Conservation (phyloP, 805 yeast species). For the Cyberlindnera saturnus region DNA sequence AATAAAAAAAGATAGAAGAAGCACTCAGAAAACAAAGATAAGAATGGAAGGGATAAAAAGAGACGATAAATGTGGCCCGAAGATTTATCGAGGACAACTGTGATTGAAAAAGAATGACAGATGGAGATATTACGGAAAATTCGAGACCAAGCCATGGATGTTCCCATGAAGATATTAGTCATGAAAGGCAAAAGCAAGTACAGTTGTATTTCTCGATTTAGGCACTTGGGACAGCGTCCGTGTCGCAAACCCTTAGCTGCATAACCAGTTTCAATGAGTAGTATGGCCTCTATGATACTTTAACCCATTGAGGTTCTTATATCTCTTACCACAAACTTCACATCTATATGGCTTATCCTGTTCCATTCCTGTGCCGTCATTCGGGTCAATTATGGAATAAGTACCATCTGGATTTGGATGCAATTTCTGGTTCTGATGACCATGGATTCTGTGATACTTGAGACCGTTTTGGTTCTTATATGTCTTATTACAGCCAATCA, state of each 20-base stretch:
- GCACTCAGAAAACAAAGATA: too few species aligned
- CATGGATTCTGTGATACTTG: constrained; percentile 92
- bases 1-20: too few species aligned
- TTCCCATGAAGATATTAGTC: too few species aligned
- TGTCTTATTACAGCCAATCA: constrained; percentile 95
- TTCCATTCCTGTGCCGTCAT: constrained; percentile 90
- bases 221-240: too few species aligned
- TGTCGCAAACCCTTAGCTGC: not conserved
- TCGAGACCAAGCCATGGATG: too few species aligned
- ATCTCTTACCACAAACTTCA: constrained; percentile 96
- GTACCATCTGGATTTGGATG: constrained; percentile 92
- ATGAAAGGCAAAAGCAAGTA: too few species aligned
- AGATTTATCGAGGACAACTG: too few species aligned
- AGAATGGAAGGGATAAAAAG: too few species aligned
- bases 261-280: constrained; percentile 53
- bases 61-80: too few species aligned
- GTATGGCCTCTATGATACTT: constrained; percentile 97
- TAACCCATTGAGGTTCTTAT: constrained; percentile 91
- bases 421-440: constrained; percentile 92
- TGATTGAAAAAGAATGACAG: too few species aligned
- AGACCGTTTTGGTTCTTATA: constrained; percentile 97
- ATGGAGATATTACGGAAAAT: too few species aligned
- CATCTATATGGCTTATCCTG: constrained; percentile 98
- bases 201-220: too few species aligned
- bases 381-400: constrained; percentile 87